Conservation (phyloP, 495 filamentous ascomycete genomes). For the Aspergillus coremiiformis region DNA sequence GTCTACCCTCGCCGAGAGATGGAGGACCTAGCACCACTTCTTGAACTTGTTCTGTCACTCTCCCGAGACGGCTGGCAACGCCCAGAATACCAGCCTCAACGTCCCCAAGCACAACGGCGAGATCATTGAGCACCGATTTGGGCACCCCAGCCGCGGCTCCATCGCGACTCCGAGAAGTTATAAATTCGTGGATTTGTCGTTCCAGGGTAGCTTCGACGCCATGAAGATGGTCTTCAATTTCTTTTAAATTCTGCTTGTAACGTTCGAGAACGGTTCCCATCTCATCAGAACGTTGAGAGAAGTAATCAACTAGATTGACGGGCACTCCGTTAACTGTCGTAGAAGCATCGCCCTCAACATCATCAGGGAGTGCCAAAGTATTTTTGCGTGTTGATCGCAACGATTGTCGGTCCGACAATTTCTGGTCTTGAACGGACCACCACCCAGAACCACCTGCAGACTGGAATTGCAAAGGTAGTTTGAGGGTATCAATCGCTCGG, state of each 20-base stretch:
- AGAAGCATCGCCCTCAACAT: conserved; percentile 52
- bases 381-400: conserved; percentile 38
- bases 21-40: conserved; percentile 53
- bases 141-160: conserved; percentile 35
- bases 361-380: conserved; percentile 44
- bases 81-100: conserved; percentile 73
- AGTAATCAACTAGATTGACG: conserved; percentile 65
- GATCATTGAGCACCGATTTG: conserved; percentile 45
- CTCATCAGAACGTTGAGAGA: conserved; percentile 63
- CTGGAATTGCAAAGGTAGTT: conserved; percentile 68
- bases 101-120: conserved; percentile 63
- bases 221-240: conserved; percentile 77
- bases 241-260: conserved; percentile 62
- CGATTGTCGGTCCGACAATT: conserved; percentile 33
- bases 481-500: conserved; percentile 67
- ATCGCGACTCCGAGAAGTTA: conserved; percentile 47
- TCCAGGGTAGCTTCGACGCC: conserved; percentile 64
- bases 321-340: conserved; percentile 35
- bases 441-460: conserved; percentile 33
- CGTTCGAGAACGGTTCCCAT: conserved; percentile 57
- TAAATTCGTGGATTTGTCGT: conserved; percentile 61
- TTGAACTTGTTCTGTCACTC: conserved; percentile 61
- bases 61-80: conserved; percentile 64
- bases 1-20: conserved; percentile 23
- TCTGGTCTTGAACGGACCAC: conserved; percentile 42